Base-by-base conservation (phyloP, 2,329 filamentous ascomycete species). In the Microsporum canis region DNA sequence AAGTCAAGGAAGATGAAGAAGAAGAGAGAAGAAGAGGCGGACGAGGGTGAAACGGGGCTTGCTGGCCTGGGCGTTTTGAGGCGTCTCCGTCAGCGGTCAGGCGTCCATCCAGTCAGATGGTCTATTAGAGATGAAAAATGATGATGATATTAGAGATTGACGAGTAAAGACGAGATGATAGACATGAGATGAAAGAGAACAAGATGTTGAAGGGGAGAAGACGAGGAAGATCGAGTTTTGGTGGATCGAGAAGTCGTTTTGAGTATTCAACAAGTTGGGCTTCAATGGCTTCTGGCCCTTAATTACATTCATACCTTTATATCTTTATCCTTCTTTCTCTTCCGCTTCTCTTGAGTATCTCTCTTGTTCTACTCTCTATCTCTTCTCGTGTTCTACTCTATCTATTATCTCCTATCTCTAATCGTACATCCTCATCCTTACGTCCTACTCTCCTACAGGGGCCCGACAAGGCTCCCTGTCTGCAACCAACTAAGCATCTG, bases 201-300 rank as follows among this genome's bases (percentile, higher is more conserved):
- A 58, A 43, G 39, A 23, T 17, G 56, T 47, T 6, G 45, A 60
- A 43, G 27, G 10, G 23, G 23, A 29, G 33, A 33, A 51, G 58
- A 60, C 12, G 8, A 39, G 36, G 33, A 60, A 12, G 38, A 66
- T 27, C 60, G 70, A 71, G 55, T 68, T 68, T 23, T 23, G 17
- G 17, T 23, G 17, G 17, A 23, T 23, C 17, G 17, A 23, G 17
- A 23, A 23, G 17, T 23, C 17, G 17, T 23, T 23, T 23, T 23
- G 1, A 23, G 17, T 23, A 23, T 23, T 23, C 17, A 23, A 23
- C 17, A 23, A 23, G 17, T 23, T 23, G 17, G 17, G 17, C 17
- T 23, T 23, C 17, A 23, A 23, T 23, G 17, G 17, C 17, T 23
- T 23, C 17, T 23, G 17, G 17, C 17, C 17, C 17, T 23, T 23